These are phyloP conservation scores for Rhizopus sp. DNA, from an alignment of 371 early-diverging fungal genomes.

Conservation along the genomic window DNA sequence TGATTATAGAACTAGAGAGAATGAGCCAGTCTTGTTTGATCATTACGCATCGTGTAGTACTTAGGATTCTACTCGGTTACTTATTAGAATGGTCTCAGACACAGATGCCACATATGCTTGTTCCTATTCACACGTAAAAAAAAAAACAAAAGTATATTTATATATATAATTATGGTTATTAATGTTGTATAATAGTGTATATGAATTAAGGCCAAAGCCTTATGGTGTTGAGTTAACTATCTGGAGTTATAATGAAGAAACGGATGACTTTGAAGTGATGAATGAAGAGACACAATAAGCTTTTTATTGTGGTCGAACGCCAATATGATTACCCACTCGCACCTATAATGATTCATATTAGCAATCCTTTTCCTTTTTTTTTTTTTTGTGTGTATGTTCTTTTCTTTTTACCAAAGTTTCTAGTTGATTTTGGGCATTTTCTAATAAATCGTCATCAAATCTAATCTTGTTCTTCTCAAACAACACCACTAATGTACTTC, in stretches of 20 bases:
- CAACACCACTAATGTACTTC: slow-evolving; percentile 75
- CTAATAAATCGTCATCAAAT: slow-evolving; percentile 71
- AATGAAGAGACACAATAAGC: neutral
- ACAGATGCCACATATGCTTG: slow-evolving; percentile 67
- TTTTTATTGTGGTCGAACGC: slow-evolving; percentile 10
- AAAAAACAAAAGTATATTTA: neutral
- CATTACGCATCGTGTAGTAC: slow-evolving; percentile 72
- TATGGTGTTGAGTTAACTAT: slow-evolving; percentile 68
- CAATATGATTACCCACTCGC: slow-evolving; percentile 31
- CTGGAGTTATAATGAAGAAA: slow-evolving; percentile 14
- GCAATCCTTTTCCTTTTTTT: neutral
- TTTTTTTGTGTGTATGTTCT: neutral
- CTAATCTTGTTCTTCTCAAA: slow-evolving; percentile 65
- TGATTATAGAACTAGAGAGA: slow-evolving; percentile 86
- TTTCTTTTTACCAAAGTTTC: slow-evolving; percentile 52
- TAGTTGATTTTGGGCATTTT: slow-evolving; percentile 54
- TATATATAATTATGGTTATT: neutral
- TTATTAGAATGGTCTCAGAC: slow-evolving; percentile 70
- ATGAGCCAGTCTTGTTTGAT: slow-evolving; percentile 76
- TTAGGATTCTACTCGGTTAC: slow-evolving; percentile 80
- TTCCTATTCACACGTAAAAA: slow-evolving; percentile 54
- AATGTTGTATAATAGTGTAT: slow-evolving; percentile 23
- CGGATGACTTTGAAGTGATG: slow-evolving; percentile 35
- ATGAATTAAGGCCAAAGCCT: slow-evolving; percentile 64
- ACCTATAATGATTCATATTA: slow-evolving; percentile 7